Percentiles rank a stretch among this genome's conserved stretches.
phyloP scores from a whole-genome alignment of 1,139 yeast species.

The Kluyveromyces marxianus region DNA sequence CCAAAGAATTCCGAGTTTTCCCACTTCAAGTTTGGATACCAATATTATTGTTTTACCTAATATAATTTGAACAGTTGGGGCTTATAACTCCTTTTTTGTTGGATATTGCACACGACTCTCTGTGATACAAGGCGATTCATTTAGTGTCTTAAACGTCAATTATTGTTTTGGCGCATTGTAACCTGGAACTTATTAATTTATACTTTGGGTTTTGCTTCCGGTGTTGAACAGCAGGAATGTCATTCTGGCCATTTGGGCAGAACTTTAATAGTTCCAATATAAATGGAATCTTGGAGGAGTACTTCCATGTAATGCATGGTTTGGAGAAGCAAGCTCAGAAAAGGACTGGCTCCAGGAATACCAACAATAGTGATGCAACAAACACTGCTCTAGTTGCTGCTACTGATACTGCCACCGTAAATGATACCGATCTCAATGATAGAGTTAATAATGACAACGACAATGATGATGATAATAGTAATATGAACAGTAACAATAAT shows the following conservation, averaged over 20 bases:
- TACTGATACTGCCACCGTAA: background rate
- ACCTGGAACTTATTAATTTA: background rate
- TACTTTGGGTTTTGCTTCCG: background rate
- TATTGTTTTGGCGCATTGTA: background rate
- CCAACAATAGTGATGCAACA: conserved; percentile 8
- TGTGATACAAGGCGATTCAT: too few species aligned
- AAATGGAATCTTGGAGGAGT: conserved; percentile 32
- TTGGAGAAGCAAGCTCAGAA: conserved; percentile 11
- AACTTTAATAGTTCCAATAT: conserved; percentile 32
- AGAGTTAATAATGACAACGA: conserved; percentile 20
- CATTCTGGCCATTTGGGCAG: conserved; percentile 44
- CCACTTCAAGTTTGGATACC: too few species aligned
- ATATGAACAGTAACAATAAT: background rate
- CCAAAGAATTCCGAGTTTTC: too few species aligned
- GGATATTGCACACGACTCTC: too few species aligned
- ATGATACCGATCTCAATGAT: conserved; percentile 1
- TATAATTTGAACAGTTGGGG: too few species aligned
- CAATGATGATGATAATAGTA: background rate
- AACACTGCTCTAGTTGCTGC: background rate
- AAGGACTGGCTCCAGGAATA: conserved; percentile 1
- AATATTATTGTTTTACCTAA: too few species aligned
- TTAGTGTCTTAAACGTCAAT: too few species aligned
- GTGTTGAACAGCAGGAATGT: conserved; percentile 26
- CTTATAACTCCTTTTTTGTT: too few species aligned
- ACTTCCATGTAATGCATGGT: conserved; percentile 28